phyloP scores from a whole-genome alignment of 2,329 filamentous ascomycete genomes.

The Coleophoma eucalyptorum region DNA sequence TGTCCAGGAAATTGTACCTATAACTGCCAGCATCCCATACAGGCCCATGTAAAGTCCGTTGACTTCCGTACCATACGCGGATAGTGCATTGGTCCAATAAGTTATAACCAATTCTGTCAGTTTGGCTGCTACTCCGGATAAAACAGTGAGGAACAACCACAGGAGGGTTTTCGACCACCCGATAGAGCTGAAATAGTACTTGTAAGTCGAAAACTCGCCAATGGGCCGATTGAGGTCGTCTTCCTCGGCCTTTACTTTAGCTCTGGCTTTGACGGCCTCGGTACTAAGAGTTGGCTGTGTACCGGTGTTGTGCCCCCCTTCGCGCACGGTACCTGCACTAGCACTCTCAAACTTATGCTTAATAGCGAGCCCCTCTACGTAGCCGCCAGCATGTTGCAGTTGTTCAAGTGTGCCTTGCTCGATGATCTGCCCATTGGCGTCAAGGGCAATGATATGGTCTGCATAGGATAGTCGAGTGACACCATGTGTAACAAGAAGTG shows the following conservation, averaged over 20 bases:
- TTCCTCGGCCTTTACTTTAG: neutral
- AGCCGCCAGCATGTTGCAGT: slow-evolving; percentile 28
- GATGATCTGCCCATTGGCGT: slow-evolving; percentile 25
- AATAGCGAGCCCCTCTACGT: slow-evolving; percentile 22
- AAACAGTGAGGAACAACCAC: slow-evolving; percentile 4
- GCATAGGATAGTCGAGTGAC: slow-evolving; percentile 28
- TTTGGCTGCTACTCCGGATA: slow-evolving; percentile 10
- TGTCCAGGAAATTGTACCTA: slow-evolving; percentile 3
- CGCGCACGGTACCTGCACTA: neutral
- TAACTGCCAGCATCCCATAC: slow-evolving; percentile 4
- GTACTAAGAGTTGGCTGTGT: neutral
- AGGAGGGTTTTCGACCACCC: slow-evolving; percentile 10
- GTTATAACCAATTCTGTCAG: slow-evolving; percentile 13
- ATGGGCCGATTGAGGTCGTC: slow-evolving; percentile 17
- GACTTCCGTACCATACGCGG: slow-evolving; percentile 3
- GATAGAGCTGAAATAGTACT: slow-evolving; percentile 22
- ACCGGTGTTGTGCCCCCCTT: neutral
- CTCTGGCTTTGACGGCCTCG: neutral
- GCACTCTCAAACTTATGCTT: neutral
- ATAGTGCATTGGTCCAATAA: slow-evolving; percentile 21
- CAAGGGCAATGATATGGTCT: slow-evolving; percentile 35
- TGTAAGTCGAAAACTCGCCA: slow-evolving; percentile 23
- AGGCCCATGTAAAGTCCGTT: slow-evolving; percentile 12
- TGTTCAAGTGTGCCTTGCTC: slow-evolving; percentile 33
- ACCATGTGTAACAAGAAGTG: slow-evolving; percentile 29